phyloP scores from a whole-genome alignment of 768 basidiomycete species.

The Mrakia frigida region DNA sequence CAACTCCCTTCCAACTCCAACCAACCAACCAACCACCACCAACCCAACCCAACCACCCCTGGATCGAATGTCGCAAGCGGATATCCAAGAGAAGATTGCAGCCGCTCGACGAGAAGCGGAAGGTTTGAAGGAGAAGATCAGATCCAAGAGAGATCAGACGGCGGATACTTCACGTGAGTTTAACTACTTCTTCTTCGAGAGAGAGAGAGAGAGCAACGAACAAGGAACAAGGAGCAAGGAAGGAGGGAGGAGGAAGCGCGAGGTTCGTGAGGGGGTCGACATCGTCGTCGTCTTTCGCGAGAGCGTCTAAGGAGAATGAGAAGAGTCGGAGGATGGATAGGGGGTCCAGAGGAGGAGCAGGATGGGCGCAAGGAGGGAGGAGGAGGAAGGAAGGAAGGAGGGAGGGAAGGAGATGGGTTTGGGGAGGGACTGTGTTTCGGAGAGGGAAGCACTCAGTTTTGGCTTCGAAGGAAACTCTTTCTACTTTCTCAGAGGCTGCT shows the following conservation, averaged over 20 bases:
- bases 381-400: too few relatives aligned
- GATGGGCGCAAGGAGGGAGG: too few relatives aligned
- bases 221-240: too few relatives aligned
- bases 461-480: too few relatives aligned
- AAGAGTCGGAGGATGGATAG: too few relatives aligned
- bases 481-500: too few relatives aligned
- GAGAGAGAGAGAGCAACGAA: background rate
- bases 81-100: slow-evolving; percentile 60
- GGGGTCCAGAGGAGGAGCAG: too few relatives aligned
- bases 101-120: slow-evolving; percentile 95
- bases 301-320: too few relatives aligned
- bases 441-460: too few relatives aligned
- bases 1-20: background rate
- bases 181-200: background rate
- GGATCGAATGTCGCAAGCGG: slow-evolving; percentile 37
- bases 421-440: background rate
- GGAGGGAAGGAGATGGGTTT: background rate
- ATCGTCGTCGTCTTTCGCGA: too few relatives aligned
- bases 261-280: too few relatives aligned
- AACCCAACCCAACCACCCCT: background rate
- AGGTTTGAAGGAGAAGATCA: slow-evolving; percentile 96
- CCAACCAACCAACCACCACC: background rate
- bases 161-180: slow-evolving; percentile 94
- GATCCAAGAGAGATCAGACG: slow-evolving; percentile 89
- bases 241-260: too few relatives aligned